Percentiles rank a stretch among this genome's conserved stretches.
Conservation (phyloP, 108 stramenopile genomes). For the Bacterosira constricta region DNA sequence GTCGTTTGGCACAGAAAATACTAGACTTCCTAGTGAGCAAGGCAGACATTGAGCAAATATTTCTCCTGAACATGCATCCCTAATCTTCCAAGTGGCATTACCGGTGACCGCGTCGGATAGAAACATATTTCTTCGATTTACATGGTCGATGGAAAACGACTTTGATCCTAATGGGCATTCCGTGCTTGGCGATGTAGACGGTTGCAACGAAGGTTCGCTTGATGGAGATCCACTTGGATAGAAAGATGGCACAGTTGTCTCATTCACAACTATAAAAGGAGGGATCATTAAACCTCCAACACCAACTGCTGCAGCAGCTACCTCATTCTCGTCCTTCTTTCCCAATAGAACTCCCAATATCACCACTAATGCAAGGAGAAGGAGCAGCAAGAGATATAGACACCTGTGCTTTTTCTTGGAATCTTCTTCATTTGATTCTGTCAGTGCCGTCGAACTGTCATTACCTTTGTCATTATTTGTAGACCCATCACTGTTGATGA, state of each 20-base stretch:
- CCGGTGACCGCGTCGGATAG: no score
- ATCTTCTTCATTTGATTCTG: neutral
- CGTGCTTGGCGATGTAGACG: no score
- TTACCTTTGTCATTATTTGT: neutral
- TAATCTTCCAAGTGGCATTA: conserved; percentile 23
- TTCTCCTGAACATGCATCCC: conserved; percentile 24
- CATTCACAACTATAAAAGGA: neutral
- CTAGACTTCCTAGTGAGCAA: no score
- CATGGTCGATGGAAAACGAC: neutral
- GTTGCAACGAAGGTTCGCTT: neutral
- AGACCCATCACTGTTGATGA: neutral
- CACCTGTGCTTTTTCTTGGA: neutral
- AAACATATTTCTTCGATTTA: neutral
- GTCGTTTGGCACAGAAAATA: neutral
- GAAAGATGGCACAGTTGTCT: neutral
- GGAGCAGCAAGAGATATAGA: neutral
- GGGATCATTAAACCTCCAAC: neutral
- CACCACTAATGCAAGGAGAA: neutral
- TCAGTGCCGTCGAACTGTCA: neutral
- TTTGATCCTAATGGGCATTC: no score
- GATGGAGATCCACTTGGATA: neutral
- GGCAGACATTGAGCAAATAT: conserved; percentile 20
- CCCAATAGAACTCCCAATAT: conserved; percentile 15
- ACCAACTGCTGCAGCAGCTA: neutral
- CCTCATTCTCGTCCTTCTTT: no score